phyloP scores from a whole-genome alignment of 164 flowering plant species.

The Sextonia rubra region DNA sequence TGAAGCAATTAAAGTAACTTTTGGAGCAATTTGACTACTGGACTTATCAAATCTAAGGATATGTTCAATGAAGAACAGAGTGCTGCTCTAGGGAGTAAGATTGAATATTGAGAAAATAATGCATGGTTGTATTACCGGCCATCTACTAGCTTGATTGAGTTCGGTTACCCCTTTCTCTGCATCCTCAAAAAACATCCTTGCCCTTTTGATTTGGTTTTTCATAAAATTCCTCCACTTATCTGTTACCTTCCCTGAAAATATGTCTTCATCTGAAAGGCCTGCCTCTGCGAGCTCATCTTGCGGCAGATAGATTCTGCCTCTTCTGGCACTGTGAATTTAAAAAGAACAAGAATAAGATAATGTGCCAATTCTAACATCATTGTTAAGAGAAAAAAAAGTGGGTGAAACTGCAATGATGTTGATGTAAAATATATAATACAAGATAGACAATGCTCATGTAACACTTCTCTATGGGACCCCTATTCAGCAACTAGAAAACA shows the following conservation, averaged over 20 bases:
- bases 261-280: slow-evolving; percentile 81
- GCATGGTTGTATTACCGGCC: slow-evolving; percentile 57
- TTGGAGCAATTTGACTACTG: background rate
- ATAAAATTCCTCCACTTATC: slow-evolving; percentile 81
- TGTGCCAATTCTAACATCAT: background rate
- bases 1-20: background rate
- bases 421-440: background rate
- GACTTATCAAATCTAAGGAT: background rate
- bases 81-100: background rate
- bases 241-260: slow-evolving; percentile 71
- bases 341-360: background rate
- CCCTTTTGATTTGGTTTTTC: slow-evolving; percentile 75
- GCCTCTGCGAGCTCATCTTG: slow-evolving; percentile 77
- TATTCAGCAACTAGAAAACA: background rate
- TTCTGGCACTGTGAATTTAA: slow-evolving; percentile 47
- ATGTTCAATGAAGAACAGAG: background rate
- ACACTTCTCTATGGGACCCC: background rate
- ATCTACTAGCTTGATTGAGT: slow-evolving; percentile 71
- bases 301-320: slow-evolving; percentile 79
- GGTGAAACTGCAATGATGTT: background rate
- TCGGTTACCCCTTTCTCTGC: slow-evolving; percentile 69
- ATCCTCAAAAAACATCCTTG: slow-evolving; percentile 74
- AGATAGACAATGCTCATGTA: background rate
- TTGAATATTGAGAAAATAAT: background rate
- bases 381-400: background rate